Conservation (phyloP, 495 filamentous ascomycete species). For the Penicillium canariense region DNA sequence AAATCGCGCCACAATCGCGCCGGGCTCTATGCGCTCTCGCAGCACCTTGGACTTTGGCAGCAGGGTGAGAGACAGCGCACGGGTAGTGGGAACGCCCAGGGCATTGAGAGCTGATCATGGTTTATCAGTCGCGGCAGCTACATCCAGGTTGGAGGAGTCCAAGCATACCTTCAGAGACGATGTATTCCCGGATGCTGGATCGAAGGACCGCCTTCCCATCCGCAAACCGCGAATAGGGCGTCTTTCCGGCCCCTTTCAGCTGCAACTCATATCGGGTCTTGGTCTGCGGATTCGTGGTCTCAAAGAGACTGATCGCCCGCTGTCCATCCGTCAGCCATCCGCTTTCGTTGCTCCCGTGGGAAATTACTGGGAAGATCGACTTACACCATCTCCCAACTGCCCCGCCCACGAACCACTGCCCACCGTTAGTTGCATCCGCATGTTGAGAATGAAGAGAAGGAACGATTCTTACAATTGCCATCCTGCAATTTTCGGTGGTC, state of each 20-base stretch:
- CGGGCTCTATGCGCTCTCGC: slow-evolving; percentile 85
- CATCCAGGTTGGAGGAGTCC: neutral
- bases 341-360: neutral
- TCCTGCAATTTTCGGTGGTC: slow-evolving; percentile 29
- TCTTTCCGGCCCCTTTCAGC: slow-evolving; percentile 88
- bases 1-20: slow-evolving; percentile 87
- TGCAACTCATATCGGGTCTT: slow-evolving; percentile 80
- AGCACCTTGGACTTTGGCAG: slow-evolving; percentile 68
- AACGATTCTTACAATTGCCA: slow-evolving; percentile 52
- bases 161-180: slow-evolving; percentile 71
- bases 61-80: slow-evolving; percentile 78
- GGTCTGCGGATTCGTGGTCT: slow-evolving; percentile 74
- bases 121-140: slow-evolving; percentile 1
- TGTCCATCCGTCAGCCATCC: slow-evolving; percentile 14
- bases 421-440: slow-evolving; percentile 1
- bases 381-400: slow-evolving; percentile 83
- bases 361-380: slow-evolving; percentile 3
- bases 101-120: slow-evolving; percentile 60
- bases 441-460: neutral
- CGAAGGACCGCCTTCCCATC: slow-evolving; percentile 93
- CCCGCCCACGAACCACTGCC: slow-evolving; percentile 80
- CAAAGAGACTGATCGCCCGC: slow-evolving; percentile 90
- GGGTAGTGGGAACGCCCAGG: slow-evolving; percentile 78
- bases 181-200: slow-evolving; percentile 87
- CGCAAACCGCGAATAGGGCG: slow-evolving; percentile 95